phyloP scores from a whole-genome alignment of 2,329 filamentous ascomycete genomes.

The Phyllosticta ampelicida region DNA sequence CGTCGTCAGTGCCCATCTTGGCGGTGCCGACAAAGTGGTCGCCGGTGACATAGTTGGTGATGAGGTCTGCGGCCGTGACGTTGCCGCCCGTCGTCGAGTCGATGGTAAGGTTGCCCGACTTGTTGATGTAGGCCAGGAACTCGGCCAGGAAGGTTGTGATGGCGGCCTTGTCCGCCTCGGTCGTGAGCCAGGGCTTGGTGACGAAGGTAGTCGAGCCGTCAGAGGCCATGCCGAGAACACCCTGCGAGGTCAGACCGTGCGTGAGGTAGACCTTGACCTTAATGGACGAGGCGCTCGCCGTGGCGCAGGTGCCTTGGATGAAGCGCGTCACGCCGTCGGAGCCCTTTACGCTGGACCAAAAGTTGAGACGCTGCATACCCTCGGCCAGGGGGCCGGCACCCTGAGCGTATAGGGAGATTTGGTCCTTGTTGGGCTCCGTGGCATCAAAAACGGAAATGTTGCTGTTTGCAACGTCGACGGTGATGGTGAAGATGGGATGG shows the following conservation, averaged over 20 bases:
- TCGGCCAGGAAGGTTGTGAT: constrained; percentile 37
- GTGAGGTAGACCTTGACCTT: constrained; percentile 24
- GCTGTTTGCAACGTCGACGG: constrained; percentile 16
- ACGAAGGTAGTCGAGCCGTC: constrained; percentile 33
- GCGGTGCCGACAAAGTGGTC: constrained; percentile 28
- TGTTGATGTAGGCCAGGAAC: constrained; percentile 27
- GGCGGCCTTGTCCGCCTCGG: constrained; percentile 31
- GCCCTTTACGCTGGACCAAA: constrained; percentile 36
- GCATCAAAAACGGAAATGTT: constrained; percentile 17
- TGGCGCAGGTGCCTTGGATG: constrained; percentile 38
- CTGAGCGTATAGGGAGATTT: constrained; percentile 23
- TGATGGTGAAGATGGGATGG: constrained; percentile 26
- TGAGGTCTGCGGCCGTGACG: constrained; percentile 27
- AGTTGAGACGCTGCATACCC: constrained; percentile 37
- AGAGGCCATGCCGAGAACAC: constrained; percentile 22
- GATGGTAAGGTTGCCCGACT: constrained; percentile 21
- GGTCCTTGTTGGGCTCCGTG: constrained; percentile 20
- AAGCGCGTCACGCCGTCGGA: constrained; percentile 29
- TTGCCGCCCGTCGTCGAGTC: constrained; percentile 33
- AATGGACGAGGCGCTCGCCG: constrained; percentile 24
- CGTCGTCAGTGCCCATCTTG: constrained; percentile 45
- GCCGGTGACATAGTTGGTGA: constrained; percentile 15
- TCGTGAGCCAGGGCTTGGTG: constrained; percentile 42
- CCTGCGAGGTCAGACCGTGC: constrained; percentile 15
- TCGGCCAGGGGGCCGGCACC: constrained; percentile 34